Percentiles rank a stretch among this genome's conserved stretches.
phyloP scores from a whole-genome alignment of 371 early-diverging fungal species.

The Mortierella sp. region DNA sequence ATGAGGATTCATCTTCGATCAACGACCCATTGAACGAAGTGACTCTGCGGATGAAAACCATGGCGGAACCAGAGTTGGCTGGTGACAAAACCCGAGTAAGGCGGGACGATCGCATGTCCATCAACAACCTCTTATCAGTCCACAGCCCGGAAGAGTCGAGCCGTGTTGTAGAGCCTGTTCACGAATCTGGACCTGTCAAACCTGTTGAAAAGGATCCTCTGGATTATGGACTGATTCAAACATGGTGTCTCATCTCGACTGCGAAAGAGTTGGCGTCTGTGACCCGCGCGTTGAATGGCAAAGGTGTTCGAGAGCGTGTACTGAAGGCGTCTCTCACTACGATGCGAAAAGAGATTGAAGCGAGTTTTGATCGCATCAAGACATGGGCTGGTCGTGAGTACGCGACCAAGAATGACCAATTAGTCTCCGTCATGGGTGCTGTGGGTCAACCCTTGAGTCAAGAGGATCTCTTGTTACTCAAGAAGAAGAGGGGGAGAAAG shows the following conservation, averaged over 20 bases:
- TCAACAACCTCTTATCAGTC: constrained; percentile 26
- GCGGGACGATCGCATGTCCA: constrained; percentile 34
- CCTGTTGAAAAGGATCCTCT: constrained; percentile 26
- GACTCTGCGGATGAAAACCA: constrained; percentile 36
- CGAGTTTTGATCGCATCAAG: constrained; percentile 27
- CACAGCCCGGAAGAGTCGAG: background rate
- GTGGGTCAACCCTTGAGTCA: constrained; percentile 37
- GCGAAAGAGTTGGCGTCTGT: constrained; percentile 45
- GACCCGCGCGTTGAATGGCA: constrained; percentile 43
- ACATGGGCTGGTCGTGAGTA: constrained; percentile 35
- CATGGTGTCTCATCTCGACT: constrained; percentile 48
- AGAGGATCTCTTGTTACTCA: constrained; percentile 24
- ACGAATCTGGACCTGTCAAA: background rate
- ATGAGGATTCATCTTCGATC: background rate
- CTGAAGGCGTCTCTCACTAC: constrained; percentile 38
- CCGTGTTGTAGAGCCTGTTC: background rate
- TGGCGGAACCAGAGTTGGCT: constrained; percentile 43
- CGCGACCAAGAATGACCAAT: constrained; percentile 16
- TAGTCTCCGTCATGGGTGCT: constrained; percentile 30
- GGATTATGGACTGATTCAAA: constrained; percentile 46
- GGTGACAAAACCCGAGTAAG: constrained; percentile 18
- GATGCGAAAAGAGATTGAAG: constrained; percentile 47
- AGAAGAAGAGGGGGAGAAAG: constrained; percentile 48
- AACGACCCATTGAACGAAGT: constrained; percentile 33
- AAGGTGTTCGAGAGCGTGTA: constrained; percentile 43